Evolutionary conservation across 2,329 filamentous ascomycete species (phyloP).

Genomic region (Xylaria polymorpha): DNA sequence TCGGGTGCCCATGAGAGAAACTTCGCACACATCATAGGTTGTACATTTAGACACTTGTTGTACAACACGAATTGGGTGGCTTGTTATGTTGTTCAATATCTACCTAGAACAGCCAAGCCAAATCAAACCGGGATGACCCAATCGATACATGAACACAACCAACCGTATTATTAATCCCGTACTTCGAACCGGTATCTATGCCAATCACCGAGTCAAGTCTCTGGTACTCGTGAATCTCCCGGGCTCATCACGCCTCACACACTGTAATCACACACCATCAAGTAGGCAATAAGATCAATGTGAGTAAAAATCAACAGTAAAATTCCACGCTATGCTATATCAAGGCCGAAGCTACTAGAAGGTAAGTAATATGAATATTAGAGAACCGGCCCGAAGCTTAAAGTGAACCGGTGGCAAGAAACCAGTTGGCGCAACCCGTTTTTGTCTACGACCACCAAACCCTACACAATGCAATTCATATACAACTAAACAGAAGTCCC

Average conservation of each 20-base stretch:
- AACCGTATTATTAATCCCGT: neutral
- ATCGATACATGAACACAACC: neutral
- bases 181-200: neutral
- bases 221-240: neutral
- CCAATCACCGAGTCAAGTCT: no score
- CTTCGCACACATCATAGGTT: no score
- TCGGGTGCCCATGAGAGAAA: neutral
- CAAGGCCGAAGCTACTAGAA: constrained; percentile 19
- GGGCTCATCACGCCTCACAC: neutral
- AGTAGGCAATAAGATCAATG: neutral
- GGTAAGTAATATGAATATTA: constrained; percentile 34
- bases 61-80: neutral
- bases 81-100: neutral
- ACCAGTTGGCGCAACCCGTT: constrained; percentile 18
- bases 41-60: neutral
- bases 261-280: neutral
- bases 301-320: neutral
- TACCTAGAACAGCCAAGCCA: neutral
- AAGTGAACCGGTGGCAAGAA: constrained; percentile 21
- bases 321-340: constrained; percentile 38
- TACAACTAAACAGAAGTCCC: neutral
- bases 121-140: neutral
- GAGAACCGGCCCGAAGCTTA: constrained; percentile 4
- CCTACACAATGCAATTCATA: neutral
- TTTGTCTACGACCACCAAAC: constrained; percentile 9